A percentile compares a stretch with the other conserved stretches of the same genome.
Conservation (phyloP, 2,329 filamentous ascomycete species). For the Claviceps lovelessii region DNA sequence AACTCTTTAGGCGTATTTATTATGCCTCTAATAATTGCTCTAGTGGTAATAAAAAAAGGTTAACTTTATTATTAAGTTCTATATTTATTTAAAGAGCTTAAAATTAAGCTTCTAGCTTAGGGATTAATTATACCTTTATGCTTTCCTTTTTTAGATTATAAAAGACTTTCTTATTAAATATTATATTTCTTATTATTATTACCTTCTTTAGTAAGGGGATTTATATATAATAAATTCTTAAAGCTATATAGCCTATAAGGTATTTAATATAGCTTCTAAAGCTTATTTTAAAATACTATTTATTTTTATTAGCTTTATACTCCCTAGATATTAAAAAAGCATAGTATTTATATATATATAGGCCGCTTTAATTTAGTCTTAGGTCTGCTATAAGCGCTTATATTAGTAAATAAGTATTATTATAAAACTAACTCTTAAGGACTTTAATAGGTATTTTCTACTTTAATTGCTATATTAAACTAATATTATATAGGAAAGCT, state of each 20-base stretch:
- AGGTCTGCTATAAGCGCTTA: background rate
- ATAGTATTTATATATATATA: background rate
- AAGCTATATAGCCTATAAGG: background rate
- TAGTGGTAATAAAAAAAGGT: background rate
- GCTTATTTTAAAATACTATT: background rate
- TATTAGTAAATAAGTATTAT: background rate
- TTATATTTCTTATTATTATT: background rate
- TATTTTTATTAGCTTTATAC: background rate
- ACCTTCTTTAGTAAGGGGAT: background rate
- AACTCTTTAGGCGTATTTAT: background rate
- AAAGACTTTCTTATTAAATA: background rate
- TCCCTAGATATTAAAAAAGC: background rate
- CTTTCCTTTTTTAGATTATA: background rate
- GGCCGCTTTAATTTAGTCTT: background rate
- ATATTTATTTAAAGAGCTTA: background rate
- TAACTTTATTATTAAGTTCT: background rate
- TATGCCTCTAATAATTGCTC: background rate
- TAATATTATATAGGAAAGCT: background rate
- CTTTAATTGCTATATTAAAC: background rate
- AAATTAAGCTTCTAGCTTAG: background rate
- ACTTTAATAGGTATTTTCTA: background rate
- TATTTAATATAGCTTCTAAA: background rate
- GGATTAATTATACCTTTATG: background rate
- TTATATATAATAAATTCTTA: background rate
- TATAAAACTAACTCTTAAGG: background rate